Evolutionary conservation across 805 yeast genomes (phyloP).

Genomic region (Yarrowia phangngaensis): DNA sequence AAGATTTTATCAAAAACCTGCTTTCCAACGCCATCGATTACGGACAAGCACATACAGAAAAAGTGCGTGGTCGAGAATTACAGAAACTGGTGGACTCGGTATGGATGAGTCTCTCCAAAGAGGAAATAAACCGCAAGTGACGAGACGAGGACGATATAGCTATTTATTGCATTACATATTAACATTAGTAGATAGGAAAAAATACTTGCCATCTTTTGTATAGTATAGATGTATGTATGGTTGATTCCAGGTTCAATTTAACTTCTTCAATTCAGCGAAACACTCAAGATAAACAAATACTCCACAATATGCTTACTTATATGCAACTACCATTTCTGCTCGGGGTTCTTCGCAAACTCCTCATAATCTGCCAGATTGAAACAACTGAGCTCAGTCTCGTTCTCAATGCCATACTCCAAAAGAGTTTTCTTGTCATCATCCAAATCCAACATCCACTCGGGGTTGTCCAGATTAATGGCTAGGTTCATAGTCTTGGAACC

Average conservation of each 20-base stretch:
- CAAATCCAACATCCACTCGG: constrained; percentile 63
- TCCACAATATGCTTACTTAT: too few relatives aligned
- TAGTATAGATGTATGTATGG: not conserved
- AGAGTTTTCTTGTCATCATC: constrained; percentile 44
- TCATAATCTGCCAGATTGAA: constrained; percentile 66
- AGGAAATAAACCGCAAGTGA: constrained; percentile 24
- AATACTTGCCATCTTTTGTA: not conserved
- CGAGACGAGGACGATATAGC: not conserved
- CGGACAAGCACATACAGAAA: constrained; percentile 52
- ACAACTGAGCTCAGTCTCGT: constrained; percentile 89
- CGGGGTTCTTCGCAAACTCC: constrained; percentile 73
- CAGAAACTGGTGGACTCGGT: constrained; percentile 54
- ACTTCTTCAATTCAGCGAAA: too few relatives aligned
- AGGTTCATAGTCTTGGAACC: constrained; percentile 90
- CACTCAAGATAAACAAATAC: too few relatives aligned
- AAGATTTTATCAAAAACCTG: constrained; percentile 61
- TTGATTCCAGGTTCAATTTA: too few relatives aligned
- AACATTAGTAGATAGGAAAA: not conserved
- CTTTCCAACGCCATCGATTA: constrained; percentile 72
- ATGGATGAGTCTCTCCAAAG: constrained; percentile 44
- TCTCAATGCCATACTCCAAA: constrained; percentile 57
- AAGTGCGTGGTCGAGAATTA: constrained; percentile 45
- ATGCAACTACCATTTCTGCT: constrained; percentile 72
- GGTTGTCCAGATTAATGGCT: constrained; percentile 83
- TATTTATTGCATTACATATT: constrained; percentile 17